Evolutionary conservation across 176 grass and related monocot species (phyloP).

Genomic region (Carex littledalei): DNA sequence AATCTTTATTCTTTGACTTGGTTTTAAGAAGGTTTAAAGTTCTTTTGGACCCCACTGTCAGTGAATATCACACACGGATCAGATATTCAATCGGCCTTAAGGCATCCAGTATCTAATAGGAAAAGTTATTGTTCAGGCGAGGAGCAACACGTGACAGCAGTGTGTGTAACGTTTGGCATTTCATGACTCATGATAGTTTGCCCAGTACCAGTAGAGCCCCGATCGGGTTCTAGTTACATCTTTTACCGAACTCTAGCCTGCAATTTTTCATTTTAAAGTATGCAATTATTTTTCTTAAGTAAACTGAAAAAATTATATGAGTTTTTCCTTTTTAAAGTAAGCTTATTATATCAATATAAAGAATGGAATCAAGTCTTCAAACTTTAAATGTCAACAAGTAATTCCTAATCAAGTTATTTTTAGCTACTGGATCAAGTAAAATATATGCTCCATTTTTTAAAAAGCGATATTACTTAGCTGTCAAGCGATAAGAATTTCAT

Average conservation of each 20-base stretch:
- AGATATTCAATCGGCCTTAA: not conserved
- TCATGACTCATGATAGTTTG: not conserved
- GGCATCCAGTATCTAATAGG: not conserved
- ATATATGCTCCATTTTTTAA: too few species aligned
- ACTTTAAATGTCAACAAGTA: too few species aligned
- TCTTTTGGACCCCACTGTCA: not conserved
- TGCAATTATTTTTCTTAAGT: not conserved
- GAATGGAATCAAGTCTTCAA: too few species aligned
- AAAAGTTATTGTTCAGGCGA: not conserved
- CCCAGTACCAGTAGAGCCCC: not conserved
- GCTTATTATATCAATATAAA: too few species aligned
- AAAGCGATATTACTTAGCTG: not conserved
- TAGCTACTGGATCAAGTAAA: too few species aligned
- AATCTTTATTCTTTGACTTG: not conserved
- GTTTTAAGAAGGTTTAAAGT: not conserved
- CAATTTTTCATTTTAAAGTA: not conserved
- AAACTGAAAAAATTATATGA: not conserved
- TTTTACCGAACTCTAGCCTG: not conserved
- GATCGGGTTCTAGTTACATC: not conserved
- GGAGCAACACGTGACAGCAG: not conserved
- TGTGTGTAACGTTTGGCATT: constrained; percentile 3
- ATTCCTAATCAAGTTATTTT: too few species aligned
- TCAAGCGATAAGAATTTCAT: not conserved
- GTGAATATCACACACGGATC: not conserved
- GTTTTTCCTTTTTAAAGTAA: not conserved